These are phyloP conservation scores for Boletus reticulatus DNA, from an alignment of 768 basidiomycete species.

Conservation along the genomic window DNA sequence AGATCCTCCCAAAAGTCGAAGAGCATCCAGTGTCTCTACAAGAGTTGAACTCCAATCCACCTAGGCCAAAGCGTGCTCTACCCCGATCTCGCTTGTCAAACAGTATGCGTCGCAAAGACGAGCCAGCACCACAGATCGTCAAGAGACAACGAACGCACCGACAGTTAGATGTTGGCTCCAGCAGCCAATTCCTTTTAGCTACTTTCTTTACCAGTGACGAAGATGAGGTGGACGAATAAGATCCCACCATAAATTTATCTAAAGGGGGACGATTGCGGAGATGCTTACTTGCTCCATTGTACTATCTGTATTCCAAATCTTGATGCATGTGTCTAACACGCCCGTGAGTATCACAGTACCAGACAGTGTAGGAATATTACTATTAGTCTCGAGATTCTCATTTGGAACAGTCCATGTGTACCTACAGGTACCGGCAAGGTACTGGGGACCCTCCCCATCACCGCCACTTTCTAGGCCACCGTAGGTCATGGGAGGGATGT, in stretches of 20 bases:
- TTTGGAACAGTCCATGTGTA: too few relatives aligned
- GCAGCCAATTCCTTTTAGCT: background rate
- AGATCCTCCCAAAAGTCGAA: conserved; percentile 22
- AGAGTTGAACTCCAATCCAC: background rate
- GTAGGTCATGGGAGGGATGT: too few relatives aligned
- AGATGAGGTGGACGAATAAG: conserved; percentile 8
- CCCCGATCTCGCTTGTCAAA: conserved; percentile 21
- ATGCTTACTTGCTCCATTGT: background rate
- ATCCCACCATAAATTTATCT: background rate
- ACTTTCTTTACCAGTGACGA: conserved; percentile 11
- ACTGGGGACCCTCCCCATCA: too few relatives aligned
- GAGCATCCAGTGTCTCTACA: conserved; percentile 17
- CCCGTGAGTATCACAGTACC: too few relatives aligned
- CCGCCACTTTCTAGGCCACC: too few relatives aligned
- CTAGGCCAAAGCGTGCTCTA: conserved; percentile 28
- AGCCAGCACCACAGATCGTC: background rate
- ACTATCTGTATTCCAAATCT: conserved; percentile 7
- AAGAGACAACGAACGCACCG: conserved; percentile 28
- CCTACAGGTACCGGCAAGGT: too few relatives aligned
- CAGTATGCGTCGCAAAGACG: conserved; percentile 2
- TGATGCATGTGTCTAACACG: background rate
- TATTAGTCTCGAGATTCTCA: too few relatives aligned
- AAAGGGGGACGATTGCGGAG: background rate
- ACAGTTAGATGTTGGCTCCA: conserved; percentile 14
- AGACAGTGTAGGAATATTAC: too few relatives aligned